A percentile compares a stretch with the other conserved stretches of the same genome.
These are phyloP conservation scores for Taiozyma sp. DNA, from an alignment of 1,139 yeast species.

Conservation along the genomic window DNA sequence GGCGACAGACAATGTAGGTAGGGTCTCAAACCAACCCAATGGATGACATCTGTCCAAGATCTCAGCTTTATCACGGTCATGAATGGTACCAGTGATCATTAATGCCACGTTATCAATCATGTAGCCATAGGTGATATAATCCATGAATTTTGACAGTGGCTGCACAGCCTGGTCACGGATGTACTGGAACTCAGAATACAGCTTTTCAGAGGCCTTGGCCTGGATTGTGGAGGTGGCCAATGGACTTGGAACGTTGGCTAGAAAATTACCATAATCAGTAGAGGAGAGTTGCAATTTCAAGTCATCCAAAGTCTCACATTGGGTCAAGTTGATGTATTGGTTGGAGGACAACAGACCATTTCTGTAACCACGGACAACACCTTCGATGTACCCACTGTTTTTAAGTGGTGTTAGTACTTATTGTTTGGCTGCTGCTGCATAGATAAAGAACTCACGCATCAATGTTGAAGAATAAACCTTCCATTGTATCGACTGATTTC, in stretches of 20 bases:
- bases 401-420: slow-evolving; percentile 23
- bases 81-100: slow-evolving; percentile 95
- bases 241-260: slow-evolving; percentile 78
- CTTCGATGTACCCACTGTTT: slow-evolving; percentile 77
- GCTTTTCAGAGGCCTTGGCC: slow-evolving; percentile 67
- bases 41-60: slow-evolving; percentile 91
- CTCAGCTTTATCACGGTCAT: slow-evolving; percentile 87
- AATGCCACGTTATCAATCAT: slow-evolving; percentile 98
- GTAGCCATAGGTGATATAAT: slow-evolving; percentile 89
- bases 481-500: slow-evolving; percentile 43
- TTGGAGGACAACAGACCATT: slow-evolving; percentile 72
- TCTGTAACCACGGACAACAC: slow-evolving; percentile 90
- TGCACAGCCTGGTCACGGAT: slow-evolving; percentile 82
- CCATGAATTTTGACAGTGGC: slow-evolving; percentile 76
- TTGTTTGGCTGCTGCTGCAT: not conserved
- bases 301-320: slow-evolving; percentile 93
- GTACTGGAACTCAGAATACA: slow-evolving; percentile 82
- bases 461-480: slow-evolving; percentile 81
- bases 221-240: slow-evolving; percentile 81
- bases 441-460: slow-evolving; percentile 40
- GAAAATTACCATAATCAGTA: slow-evolving; percentile 91
- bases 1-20: slow-evolving; percentile 92
- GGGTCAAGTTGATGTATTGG: slow-evolving; percentile 89
- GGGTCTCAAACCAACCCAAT: slow-evolving; percentile 96
- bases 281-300: slow-evolving; percentile 89